phyloP scores from a whole-genome alignment of 768 basidiomycete species.

The Udeniomyces megalosporus region DNA sequence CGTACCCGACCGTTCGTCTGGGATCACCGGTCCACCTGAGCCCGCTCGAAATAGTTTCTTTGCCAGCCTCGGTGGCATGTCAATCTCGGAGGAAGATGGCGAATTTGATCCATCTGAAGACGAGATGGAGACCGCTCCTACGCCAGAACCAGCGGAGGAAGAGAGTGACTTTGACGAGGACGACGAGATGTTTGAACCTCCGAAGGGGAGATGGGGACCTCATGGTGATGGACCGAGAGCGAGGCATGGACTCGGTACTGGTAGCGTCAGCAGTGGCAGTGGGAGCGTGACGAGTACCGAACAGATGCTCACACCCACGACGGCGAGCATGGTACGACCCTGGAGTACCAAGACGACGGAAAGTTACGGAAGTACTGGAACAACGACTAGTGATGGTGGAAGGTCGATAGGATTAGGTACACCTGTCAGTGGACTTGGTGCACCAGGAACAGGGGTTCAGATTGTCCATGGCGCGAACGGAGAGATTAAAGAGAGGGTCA shows the following conservation, averaged over 20 bases:
- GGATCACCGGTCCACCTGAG: conserved; percentile 9
- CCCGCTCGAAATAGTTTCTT: conserved; percentile 3
- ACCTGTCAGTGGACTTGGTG: neutral
- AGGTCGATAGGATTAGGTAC: neutral
- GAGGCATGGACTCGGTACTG: neutral
- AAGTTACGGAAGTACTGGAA: neutral
- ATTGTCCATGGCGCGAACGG: neutral
- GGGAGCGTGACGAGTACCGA: conserved; percentile 2
- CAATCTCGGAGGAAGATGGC: neutral
- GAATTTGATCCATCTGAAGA: neutral
- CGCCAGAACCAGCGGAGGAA: neutral
- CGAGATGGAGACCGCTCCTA: neutral
- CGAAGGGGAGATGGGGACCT: neutral
- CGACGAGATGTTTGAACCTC: conserved; percentile 8
- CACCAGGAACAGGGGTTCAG: neutral
- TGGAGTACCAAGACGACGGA: neutral
- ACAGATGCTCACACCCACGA: neutral
- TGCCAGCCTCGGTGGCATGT: neutral
- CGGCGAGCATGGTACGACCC: neutral
- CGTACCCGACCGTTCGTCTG: conserved; percentile 1
- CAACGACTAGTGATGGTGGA: neutral
- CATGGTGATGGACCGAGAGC: too few relatives aligned
- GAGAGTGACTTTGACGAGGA: neutral
- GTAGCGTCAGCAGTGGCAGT: conserved; percentile 13
- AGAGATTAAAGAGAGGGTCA: neutral